Conservation (phyloP, 2,329 filamentous ascomycete species). For the Lasiodiplodia sp. region DNA sequence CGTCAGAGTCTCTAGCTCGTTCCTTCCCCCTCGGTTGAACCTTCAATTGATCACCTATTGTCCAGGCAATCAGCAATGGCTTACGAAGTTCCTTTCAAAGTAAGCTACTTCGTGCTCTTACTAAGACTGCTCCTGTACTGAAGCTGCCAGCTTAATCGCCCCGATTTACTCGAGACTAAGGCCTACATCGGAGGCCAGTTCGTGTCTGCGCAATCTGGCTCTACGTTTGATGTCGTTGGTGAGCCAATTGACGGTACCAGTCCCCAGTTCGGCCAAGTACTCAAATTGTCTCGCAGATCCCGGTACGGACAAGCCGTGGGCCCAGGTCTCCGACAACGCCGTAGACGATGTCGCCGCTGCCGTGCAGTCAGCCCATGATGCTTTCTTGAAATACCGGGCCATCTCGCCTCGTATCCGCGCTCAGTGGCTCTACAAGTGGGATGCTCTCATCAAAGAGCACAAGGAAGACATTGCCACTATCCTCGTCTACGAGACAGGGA, state of each 20-base stretch:
- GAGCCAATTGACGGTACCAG: conserved; percentile 25
- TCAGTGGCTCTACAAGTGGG: conserved; percentile 70
- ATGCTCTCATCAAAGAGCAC: conserved; percentile 68
- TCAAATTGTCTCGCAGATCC: conserved; percentile 50
- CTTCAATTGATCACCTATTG: not conserved
- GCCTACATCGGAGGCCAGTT: conserved; percentile 63
- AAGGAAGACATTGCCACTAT: conserved; percentile 69
- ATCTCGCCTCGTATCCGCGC: conserved; percentile 67
- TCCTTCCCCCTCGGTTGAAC: no score
- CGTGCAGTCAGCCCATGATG: conserved; percentile 64
- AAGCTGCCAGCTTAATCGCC: conserved; percentile 57
- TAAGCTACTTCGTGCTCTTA: conserved; percentile 31
- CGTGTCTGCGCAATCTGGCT: conserved; percentile 63
- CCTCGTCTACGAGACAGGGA: conserved; percentile 66
- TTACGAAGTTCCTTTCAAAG: conserved; percentile 52
- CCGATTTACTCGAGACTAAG: conserved; percentile 61
- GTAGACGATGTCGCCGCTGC: conserved; percentile 68
- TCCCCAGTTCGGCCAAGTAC: not conserved
- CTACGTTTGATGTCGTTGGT: conserved; percentile 65
- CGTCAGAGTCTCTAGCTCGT: not conserved
- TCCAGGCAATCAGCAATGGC: not conserved
- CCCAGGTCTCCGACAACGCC: conserved; percentile 54
- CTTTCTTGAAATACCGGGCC: conserved; percentile 67
- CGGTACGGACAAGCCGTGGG: conserved; percentile 58
- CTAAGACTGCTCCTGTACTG: conserved; percentile 9